Base-by-base conservation (phyloP, 306 rosid genomes). In the Medicago arabica region DNA sequence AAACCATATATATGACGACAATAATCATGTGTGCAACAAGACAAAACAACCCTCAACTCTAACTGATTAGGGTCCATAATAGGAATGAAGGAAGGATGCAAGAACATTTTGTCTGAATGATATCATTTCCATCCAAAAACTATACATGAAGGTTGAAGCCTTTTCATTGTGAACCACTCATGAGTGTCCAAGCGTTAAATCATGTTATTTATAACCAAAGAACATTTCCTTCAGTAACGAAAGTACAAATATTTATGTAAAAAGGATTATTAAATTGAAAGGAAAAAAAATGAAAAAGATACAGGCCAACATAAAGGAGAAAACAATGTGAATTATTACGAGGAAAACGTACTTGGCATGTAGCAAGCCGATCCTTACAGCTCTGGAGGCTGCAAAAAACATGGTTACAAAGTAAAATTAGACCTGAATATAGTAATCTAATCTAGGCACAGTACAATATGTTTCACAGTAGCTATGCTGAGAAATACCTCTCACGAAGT, bases 401-500 rank as follows among this genome's bases (percentile, higher is more conserved):
- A 72, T 47, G 57, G 43, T 70, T 28, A 43, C 44, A 62, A 49
- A 15, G 17, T 69, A 10, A 63, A 31, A 11, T 69, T 50, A 34
- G 77, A 51, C 60, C 69, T 55, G 31, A 51, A 67, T 70, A 80
- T 73, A 57, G 57, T 60, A 31, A 25, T 8, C 15, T 63, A 72
- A 67, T 6, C 49, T 41, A 63, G 28, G 49, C 9, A 23, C 53
- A 36, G 70, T 25, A 67, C 31, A 67, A 40, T 44, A 64, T 41
- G 53, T 16, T 54, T 40, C 78, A 49, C 44, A 67, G n/a, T 39
- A 72, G 14, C 60, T 68, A 66, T 76, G 34, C 11, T 63, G 51
- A 5, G 47, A 63, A 67, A 34, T 87, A 93, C 98, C 97, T 89
- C 87, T 93, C 96, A 21, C 97, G 98, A 78, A 91, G 97, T 66